Base-by-base conservation (phyloP, 805 yeast species). In the Cephaloascus fragrans region DNA sequence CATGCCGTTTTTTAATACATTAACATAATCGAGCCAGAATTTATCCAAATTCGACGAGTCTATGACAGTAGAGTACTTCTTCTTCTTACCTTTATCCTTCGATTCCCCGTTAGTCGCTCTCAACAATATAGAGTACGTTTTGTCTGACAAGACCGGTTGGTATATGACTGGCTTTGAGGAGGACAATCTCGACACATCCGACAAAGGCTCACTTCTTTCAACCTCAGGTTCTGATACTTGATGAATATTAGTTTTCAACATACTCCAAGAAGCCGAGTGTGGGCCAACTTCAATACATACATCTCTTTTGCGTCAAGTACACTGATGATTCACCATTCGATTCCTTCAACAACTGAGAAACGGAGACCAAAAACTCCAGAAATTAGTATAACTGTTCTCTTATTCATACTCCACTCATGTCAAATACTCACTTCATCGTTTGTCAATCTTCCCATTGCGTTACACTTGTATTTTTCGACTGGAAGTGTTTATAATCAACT, bases 1-100 rank as follows among this genome's bases (percentile, higher is more conserved):
- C 57, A 84, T 76, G 3, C 93, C 89, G 18, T 67, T 53, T 54
- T 85, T 88, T 40, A 88, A 67, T 0, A 73, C 73, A 34, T 75
- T 77, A 1, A 85, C 61, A 59, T 88, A 89, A 19, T 77, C 78
- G 34, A 58, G 56, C 96, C 96, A 89, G 56, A 89, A 89, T 42
- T 64, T 56, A 45, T 80, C 85, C 46, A 89, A 63, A 3, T 72
- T 60, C 1, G 67, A 72, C 1, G 78, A 64, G 19, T 73, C 72
- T 4, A 89, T 88, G 10, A 80, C 74, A 0, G 97, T 88, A 19
- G 88, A 76, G 26, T 81, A 55, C 51, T 84, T 84, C n/a, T 57
- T 51, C 48, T 77, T 77, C 41, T 62, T 59, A 15, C 63, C 53
- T 49, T 73, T 74, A 34, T 73, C 71, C 18, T 33, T n/a, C 41